Evolutionary conservation across 2,329 filamentous ascomycete genomes (phyloP).

Genomic region (Myriosclerotinia curreyana): DNA sequence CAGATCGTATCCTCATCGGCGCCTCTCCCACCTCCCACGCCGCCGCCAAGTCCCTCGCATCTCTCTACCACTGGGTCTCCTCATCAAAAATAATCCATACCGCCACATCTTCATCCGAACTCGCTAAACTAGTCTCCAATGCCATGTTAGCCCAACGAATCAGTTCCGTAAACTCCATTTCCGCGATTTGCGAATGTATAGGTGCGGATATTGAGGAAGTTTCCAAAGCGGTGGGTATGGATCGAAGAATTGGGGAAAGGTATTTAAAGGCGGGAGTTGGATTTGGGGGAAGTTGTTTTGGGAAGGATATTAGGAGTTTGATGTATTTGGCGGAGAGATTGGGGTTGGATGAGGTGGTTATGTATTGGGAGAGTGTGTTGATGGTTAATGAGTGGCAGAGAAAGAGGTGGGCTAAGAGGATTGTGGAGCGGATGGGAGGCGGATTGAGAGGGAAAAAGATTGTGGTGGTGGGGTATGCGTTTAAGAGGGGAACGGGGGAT

Average conservation of each 20-base stretch:
- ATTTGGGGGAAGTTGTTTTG: constrained; percentile 79
- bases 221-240: constrained; percentile 62
- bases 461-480: constrained; percentile 70
- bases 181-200: constrained; percentile 73
- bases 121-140: constrained; percentile 76
- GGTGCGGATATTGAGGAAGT: constrained; percentile 76
- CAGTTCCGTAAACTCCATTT: constrained; percentile 76
- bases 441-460: constrained; percentile 69
- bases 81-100: constrained; percentile 64
- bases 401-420: constrained; percentile 62
- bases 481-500: constrained; percentile 77
- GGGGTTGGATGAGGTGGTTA: constrained; percentile 66
- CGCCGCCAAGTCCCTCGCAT: constrained; percentile 61
- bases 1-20: constrained; percentile 74
- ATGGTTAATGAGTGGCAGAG: constrained; percentile 75
- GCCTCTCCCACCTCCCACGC: constrained; percentile 45
- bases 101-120: constrained; percentile 74
- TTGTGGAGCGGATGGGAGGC: constrained; percentile 65
- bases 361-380: constrained; percentile 73
- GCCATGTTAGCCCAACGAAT: constrained; percentile 78
- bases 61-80: constrained; percentile 72
- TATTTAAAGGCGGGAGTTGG: constrained; percentile 74
- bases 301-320: constrained; percentile 73
- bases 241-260: constrained; percentile 67
- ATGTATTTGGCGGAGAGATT: constrained; percentile 71